Conservation (phyloP, 163 green algal genomes). For the Chlamydomonas reinhardtii region DNA sequence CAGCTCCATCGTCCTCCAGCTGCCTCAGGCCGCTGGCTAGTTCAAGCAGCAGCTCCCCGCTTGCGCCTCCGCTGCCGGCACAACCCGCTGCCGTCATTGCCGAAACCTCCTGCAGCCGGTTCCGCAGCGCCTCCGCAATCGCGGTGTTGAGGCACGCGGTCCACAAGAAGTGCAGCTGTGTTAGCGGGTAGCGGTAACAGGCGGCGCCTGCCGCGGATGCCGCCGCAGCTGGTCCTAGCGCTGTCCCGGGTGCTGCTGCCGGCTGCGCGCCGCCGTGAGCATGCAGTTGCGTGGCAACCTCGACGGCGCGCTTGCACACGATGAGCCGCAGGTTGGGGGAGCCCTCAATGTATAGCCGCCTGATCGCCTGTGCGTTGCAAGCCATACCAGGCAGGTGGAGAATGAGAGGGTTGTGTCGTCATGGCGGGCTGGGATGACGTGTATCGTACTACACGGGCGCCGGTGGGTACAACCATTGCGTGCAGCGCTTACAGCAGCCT, state of each 20-base stretch:
- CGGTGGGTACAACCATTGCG: no score
- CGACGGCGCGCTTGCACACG: conserved; percentile 6
- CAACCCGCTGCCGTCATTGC: no score
- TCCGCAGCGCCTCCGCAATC: background rate
- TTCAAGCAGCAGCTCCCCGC: no score
- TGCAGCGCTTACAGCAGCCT: background rate
- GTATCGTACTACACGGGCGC: no score
- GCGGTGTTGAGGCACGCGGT: conserved; percentile 33
- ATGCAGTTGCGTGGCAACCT: background rate
- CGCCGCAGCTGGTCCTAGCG: no score
- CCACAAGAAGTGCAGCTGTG: conserved; percentile 19
- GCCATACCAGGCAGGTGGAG: background rate
- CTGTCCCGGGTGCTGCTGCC: background rate
- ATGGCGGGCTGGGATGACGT: no score
- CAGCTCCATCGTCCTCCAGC: no score
- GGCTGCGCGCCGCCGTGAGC: background rate
- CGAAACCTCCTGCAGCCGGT: background rate
- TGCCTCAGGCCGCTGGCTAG: background rate
- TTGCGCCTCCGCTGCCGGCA: no score
- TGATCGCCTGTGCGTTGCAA: background rate
- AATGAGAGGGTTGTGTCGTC: no score
- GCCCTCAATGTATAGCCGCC: conserved; percentile 11
- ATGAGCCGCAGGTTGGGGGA: background rate
- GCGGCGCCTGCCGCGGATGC: background rate
- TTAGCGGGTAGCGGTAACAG: background rate